phyloP scores from a whole-genome alignment of 257 asterid genomes.

The Galeopsis tetrahit region DNA sequence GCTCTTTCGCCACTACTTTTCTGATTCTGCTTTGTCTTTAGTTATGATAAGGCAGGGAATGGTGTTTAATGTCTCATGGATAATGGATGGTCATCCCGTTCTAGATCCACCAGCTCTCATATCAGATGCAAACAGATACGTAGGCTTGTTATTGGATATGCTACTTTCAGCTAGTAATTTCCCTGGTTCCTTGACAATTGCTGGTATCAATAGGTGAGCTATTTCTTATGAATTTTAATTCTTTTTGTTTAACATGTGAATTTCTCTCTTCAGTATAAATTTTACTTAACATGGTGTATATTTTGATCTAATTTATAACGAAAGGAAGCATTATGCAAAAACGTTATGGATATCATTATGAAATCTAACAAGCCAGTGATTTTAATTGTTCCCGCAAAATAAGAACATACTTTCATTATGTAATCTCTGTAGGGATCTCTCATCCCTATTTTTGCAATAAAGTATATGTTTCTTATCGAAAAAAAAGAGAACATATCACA shows the following conservation, averaged over 20 bases:
- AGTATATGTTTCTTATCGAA: too few species aligned
- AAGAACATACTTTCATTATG: background rate
- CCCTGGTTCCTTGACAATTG: constrained; percentile 80
- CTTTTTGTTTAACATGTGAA: constrained; percentile 24
- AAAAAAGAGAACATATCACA: background rate
- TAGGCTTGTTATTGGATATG: constrained; percentile 71
- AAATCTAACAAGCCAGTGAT: background rate
- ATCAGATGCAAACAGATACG: constrained; percentile 72
- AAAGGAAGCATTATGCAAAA: background rate
- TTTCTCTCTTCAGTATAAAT: constrained; percentile 4
- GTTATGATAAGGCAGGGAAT: constrained; percentile 58
- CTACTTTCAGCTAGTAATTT: constrained; percentile 67
- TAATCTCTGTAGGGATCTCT: too few species aligned
- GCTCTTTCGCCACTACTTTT: constrained; percentile 23
- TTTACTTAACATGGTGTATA: constrained; percentile 8
- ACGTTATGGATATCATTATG: background rate
- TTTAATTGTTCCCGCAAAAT: background rate
- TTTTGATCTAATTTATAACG: constrained; percentile 13
- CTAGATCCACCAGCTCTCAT: constrained; percentile 68
- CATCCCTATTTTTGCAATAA: too few species aligned
- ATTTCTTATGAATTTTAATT: constrained; percentile 8
- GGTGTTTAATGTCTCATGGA: constrained; percentile 78
- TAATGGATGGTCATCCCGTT: constrained; percentile 75
- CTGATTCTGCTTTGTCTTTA: constrained; percentile 40
- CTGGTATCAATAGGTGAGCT: constrained; percentile 87